Percentiles rank a stretch among this genome's conserved stretches.
These are phyloP conservation scores for Schizothecium vesticola DNA, from an alignment of 495 filamentous ascomycete species.

Conservation along the genomic window DNA sequence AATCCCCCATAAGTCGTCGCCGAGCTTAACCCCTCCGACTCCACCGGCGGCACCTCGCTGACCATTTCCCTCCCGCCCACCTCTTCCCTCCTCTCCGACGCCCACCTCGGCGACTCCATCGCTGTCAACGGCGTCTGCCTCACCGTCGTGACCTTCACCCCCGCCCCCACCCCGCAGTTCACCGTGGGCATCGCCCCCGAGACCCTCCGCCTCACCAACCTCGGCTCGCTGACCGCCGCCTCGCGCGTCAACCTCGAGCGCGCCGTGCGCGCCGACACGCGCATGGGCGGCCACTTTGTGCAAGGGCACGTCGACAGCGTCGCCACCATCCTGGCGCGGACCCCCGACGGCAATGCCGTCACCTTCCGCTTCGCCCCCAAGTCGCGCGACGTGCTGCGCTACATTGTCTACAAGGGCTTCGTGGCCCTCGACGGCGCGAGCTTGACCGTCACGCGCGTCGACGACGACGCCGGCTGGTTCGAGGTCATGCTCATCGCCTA, in stretches of 20 bases:
- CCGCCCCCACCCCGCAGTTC: conserved; percentile 50
- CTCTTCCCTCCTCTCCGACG: conserved; percentile 73
- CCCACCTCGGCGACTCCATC: conserved; percentile 86
- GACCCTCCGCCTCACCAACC: conserved; percentile 92
- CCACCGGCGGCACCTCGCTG: conserved; percentile 79
- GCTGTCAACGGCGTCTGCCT: conserved; percentile 84
- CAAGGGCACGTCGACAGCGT: conserved; percentile 94
- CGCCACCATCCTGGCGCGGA: conserved; percentile 62
- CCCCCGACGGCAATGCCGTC: conserved; percentile 79
- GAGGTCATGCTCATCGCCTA: conserved; percentile 99
- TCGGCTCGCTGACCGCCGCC: conserved; percentile 57
- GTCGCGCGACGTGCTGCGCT: conserved; percentile 61
- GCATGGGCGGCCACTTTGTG: conserved; percentile 81
- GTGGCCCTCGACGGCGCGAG: conserved; percentile 95
- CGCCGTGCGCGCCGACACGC: conserved; percentile 78
- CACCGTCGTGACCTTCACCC: conserved; percentile 77
- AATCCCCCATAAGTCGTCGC: conserved; percentile 59
- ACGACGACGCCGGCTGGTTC: conserved; percentile 76
- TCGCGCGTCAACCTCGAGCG: conserved; percentile 83
- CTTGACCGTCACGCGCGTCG: conserved; percentile 80
- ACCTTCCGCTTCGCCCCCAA: conserved; percentile 76
- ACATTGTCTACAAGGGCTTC: conserved; percentile 95
- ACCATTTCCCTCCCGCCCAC: conserved; percentile 63
- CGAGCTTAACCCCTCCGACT: conserved; percentile 71
- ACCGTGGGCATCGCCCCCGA: conserved; percentile 94